Conservation (phyloP, 345 rosid species). For the Garcia nutans region DNA sequence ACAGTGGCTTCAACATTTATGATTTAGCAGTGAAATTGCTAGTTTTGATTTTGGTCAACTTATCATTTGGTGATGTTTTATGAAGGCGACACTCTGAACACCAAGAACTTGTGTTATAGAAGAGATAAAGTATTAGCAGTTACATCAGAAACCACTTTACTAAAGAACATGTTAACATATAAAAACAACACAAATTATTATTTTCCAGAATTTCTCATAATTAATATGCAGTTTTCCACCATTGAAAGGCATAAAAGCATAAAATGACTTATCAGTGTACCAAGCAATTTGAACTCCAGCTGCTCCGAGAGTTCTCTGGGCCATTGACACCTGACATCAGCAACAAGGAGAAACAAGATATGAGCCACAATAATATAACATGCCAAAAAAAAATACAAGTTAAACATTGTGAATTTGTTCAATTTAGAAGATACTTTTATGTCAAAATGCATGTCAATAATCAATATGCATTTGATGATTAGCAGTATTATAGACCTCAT, state of each 20-base stretch:
- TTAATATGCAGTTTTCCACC: not conserved
- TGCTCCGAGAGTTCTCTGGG: slow-evolving; percentile 75
- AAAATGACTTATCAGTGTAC: slow-evolving; percentile 40
- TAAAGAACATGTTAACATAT: not conserved
- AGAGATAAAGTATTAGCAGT: not conserved
- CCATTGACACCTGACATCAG: slow-evolving; percentile 84
- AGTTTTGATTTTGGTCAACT: not conserved
- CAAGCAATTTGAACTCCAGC: slow-evolving; percentile 86
- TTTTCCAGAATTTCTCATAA: not conserved
- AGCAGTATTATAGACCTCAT: not conserved
- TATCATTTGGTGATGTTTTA: not conserved
- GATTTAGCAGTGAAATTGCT: not conserved
- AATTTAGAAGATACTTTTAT: not conserved
- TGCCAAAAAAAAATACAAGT: not conserved
- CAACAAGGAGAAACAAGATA: not conserved
- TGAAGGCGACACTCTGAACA: not conserved
- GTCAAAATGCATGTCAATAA: not conserved
- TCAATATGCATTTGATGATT: not conserved
- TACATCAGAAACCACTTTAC: too few species aligned
- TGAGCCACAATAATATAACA: not conserved
- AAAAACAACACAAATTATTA: not conserved
- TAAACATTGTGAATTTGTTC: not conserved
- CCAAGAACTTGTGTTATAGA: too few species aligned
- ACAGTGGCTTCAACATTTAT: not conserved
- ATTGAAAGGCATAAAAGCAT: not conserved